phyloP scores from a whole-genome alignment of 495 filamentous ascomycete genomes.

The Aspergillus cavernicola region DNA sequence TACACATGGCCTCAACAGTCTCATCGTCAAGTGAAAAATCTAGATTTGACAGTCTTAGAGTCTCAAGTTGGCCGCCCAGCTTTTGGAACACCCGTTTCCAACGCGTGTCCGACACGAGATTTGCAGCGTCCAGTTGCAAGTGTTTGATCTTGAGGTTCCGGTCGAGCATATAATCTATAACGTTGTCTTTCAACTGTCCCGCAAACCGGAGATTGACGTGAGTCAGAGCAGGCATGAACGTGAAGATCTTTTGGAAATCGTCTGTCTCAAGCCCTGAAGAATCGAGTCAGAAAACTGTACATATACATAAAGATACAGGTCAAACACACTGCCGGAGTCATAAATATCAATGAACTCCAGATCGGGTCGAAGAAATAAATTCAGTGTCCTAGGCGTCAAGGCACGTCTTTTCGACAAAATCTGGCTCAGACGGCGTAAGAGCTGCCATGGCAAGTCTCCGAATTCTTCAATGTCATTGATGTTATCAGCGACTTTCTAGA shows the following conservation, averaged over 20 bases:
- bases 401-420: slow-evolving; percentile 77
- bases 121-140: slow-evolving; percentile 70
- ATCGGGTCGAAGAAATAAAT: slow-evolving; percentile 72
- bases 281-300: slow-evolving; percentile 12
- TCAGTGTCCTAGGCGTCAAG: slow-evolving; percentile 63
- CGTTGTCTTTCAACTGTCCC: slow-evolving; percentile 81
- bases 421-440: slow-evolving; percentile 72
- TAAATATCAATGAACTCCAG: slow-evolving; percentile 67
- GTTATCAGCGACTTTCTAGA: slow-evolving; percentile 70
- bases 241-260: slow-evolving; percentile 77
- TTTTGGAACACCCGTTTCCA: slow-evolving; percentile 65
- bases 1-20: slow-evolving; percentile 52
- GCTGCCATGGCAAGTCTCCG: slow-evolving; percentile 64
- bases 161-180: slow-evolving; percentile 74
- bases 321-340: slow-evolving; percentile 63
- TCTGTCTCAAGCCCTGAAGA: slow-evolving; percentile 59
- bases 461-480: slow-evolving; percentile 79
- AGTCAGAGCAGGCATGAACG: slow-evolving; percentile 63
- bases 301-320: neutral
- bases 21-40: slow-evolving; percentile 72
- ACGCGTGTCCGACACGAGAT: slow-evolving; percentile 66
- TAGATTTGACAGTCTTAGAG: slow-evolving; percentile 63
- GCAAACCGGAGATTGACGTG: slow-evolving; percentile 70
- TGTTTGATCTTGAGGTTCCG: slow-evolving; percentile 59
- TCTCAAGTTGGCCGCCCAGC: slow-evolving; percentile 59